Conservation (phyloP, 1,284 basidiomycete genomes). For the Cutaneotrichosporon sp. region DNA sequence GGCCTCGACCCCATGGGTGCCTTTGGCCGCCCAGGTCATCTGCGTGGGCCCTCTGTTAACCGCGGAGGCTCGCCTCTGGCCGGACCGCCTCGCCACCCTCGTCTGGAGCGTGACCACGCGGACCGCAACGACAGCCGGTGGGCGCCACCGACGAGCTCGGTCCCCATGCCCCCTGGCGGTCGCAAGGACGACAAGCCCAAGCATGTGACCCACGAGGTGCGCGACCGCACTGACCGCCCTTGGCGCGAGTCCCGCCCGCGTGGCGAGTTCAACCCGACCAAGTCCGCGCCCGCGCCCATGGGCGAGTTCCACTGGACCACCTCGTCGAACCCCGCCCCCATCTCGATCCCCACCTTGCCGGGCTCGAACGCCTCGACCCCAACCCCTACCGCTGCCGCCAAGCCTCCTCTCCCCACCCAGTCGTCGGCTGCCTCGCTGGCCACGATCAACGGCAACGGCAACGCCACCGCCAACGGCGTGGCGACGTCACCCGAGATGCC, state of each 20-base stretch:
- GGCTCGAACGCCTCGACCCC: background rate
- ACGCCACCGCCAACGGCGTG: background rate
- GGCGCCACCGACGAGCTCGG: conserved; percentile 17
- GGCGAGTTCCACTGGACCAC: background rate
- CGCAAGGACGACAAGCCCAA: background rate
- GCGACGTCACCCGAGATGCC: conserved; percentile 23
- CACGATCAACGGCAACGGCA: conserved; percentile 2
- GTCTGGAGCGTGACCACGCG: background rate
- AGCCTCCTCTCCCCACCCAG: conserved; percentile 5
- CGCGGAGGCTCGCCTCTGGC: conserved; percentile 14
- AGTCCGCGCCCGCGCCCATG: conserved; percentile 8
- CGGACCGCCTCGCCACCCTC: conserved; percentile 5
- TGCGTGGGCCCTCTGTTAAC: conserved; percentile 11
- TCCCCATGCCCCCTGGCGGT: conserved; percentile 1
- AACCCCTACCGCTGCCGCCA: conserved; percentile 1
- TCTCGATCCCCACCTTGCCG: background rate
- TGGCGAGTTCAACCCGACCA: conserved; percentile 8
- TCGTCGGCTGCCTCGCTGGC: conserved; percentile 5
- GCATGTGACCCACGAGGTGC: conserved; percentile 4
- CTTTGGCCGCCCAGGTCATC: conserved; percentile 33
- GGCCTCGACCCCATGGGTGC: conserved; percentile 39
- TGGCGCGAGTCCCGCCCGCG: background rate
- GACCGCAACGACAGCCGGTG: conserved; percentile 10
- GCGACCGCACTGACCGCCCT: background rate
- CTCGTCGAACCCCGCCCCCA: background rate